Base-by-base conservation (phyloP, 768 basidiomycete genomes). In the Boletus tomentosulus region DNA sequence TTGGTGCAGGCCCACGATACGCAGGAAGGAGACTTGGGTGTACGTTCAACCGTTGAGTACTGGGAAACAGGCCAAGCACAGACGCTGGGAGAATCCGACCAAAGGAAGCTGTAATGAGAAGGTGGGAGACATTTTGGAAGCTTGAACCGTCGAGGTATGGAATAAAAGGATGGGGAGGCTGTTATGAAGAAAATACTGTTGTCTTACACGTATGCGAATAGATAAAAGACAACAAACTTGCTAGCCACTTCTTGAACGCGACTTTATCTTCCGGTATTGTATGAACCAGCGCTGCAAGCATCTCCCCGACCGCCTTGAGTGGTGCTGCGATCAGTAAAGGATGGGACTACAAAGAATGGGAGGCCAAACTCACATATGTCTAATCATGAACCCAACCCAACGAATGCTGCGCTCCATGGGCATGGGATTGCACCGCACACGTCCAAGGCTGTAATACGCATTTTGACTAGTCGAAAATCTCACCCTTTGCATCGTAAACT, bases 1-100 rank as follows among this genome's bases (percentile, higher is more conserved):
- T 89, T 0, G 94, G 94, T 3, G 92, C 90, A 9, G 94, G 84
- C 0, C 94, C 94, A n/a, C 94, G 84, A 67, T 90, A 94, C 27
- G 78, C 74, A 0, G 94, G 94, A 33, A 98, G 78, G 0, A 92
- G 73, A 34, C 93, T 95, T 0, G 93, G 92, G 62, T 98, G 94
- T 6, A 98, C 83, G 63, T 98, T 97, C 35, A 98, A 74, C 24
- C 87, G 74, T 44, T 82, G 79, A 0, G 68, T 62, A 0, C 74
- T 73, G 0, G 72, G 76, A 62, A 96, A 96, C 38, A 78, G 73
- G 13, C 74, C 64, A 15, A 97, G 80, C 49, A 89, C 73, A 3
- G 74, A 62, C 5, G 74, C 65, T 0, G 90, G 80, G 12, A 98
- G 78, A 59, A 95, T 92, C 44, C 88, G 86, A 1, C 94, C 94